These are phyloP conservation scores for Echinosophora koreensis DNA, from an alignment of 306 rosid species.

Conservation along the genomic window DNA sequence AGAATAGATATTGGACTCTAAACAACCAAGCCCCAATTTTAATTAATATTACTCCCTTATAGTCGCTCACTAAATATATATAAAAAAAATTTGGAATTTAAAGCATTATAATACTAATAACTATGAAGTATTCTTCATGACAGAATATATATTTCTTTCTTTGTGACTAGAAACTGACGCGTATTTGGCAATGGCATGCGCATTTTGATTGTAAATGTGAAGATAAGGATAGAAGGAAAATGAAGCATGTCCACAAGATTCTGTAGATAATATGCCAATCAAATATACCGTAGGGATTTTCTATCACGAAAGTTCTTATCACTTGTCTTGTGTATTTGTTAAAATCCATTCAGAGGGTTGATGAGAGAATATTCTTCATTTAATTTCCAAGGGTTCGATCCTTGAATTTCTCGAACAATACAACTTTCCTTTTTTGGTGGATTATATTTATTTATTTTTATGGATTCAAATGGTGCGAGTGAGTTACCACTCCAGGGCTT, in stretches of 20 bases:
- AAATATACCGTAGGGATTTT: conserved; percentile 7
- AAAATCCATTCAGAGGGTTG: background rate
- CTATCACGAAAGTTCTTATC: conserved; percentile 30
- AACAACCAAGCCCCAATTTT: background rate
- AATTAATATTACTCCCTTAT: background rate
- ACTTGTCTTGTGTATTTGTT: background rate
- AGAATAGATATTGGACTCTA: background rate
- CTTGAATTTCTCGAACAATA: background rate
- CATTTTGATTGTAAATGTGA: conserved; percentile 12
- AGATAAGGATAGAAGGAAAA: conserved; percentile 55
- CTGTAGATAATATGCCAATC: conserved; percentile 42
- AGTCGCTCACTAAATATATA: background rate
- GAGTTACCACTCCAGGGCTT: too few relatives aligned
- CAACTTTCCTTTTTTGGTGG: too few relatives aligned
- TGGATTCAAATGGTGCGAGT: too few relatives aligned
- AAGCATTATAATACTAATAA: background rate
- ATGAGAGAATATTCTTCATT: conserved; percentile 17
- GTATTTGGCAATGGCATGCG: conserved; percentile 14
- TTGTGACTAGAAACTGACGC: conserved; percentile 48
- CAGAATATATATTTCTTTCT: conserved; percentile 25
- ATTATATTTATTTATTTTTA: too few relatives aligned
- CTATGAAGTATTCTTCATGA: background rate
- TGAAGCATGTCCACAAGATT: conserved; percentile 58
- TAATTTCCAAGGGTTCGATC: conserved; percentile 30
- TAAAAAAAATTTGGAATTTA: background rate